Conservation (phyloP, 2,329 filamentous ascomycete genomes). For the Colletotrichum sansevieriae region DNA sequence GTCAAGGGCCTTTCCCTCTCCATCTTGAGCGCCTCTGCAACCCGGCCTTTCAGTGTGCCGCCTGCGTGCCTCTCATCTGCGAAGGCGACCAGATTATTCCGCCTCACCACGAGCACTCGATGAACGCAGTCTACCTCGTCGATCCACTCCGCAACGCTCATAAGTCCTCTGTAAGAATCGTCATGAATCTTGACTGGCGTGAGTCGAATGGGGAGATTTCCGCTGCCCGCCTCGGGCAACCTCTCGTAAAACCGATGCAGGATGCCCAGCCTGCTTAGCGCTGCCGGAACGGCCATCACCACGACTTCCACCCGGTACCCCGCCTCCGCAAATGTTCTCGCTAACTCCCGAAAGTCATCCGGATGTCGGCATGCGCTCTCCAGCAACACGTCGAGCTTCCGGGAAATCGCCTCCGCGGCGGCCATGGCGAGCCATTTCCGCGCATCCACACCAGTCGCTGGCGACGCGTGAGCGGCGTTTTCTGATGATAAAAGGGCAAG, state of each 20-base stretch:
- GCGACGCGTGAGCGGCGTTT: constrained; percentile 52
- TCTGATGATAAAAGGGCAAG: constrained; percentile 46
- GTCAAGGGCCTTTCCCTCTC: constrained; percentile 50
- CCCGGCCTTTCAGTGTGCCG: constrained; percentile 30
- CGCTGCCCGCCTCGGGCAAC: constrained; percentile 51
- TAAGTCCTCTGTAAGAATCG: constrained; percentile 57
- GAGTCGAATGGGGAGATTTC: constrained; percentile 54
- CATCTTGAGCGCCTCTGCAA: constrained; percentile 44
- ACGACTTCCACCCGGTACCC: constrained; percentile 56
- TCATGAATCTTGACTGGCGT: constrained; percentile 61
- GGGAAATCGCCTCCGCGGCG: constrained; percentile 49
- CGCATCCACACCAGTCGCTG: constrained; percentile 56
- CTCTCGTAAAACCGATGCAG: constrained; percentile 55
- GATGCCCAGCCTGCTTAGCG: constrained; percentile 58
- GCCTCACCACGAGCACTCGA: constrained; percentile 55
- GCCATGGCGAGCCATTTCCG: constrained; percentile 60
- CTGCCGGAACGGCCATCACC: constrained; percentile 57
- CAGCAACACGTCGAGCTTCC: constrained; percentile 54
- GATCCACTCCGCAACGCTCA: constrained; percentile 53
- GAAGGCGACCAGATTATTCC: constrained; percentile 54
- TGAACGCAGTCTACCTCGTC: constrained; percentile 50
- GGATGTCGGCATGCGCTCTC: constrained; percentile 61
- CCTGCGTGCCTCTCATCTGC: constrained; percentile 25
- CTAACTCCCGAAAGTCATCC: constrained; percentile 55
- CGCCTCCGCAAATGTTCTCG: constrained; percentile 48